These are phyloP conservation scores for Scutellaria barbata DNA, from an alignment of 257 asterid genomes.

Conservation along the genomic window DNA sequence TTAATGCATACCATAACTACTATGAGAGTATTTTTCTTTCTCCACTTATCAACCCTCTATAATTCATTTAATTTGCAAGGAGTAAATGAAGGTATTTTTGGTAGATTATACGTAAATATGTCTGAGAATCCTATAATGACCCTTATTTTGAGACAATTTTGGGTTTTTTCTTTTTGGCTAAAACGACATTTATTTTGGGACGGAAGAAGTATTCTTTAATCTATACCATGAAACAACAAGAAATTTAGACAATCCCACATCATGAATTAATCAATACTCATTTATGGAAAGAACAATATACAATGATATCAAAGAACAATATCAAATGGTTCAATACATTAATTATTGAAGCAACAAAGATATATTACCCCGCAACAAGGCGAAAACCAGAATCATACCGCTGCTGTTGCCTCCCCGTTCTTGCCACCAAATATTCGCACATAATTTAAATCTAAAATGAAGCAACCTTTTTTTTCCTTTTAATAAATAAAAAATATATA, in stretches of 20 bases:
- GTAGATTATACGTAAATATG: too few species aligned
- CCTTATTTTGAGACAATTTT: too few species aligned
- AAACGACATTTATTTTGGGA: too few species aligned
- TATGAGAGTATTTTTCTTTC: too few species aligned
- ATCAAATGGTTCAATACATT: not conserved
- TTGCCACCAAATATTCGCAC: constrained; percentile 47
- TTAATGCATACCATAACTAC: not conserved
- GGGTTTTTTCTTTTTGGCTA: too few species aligned
- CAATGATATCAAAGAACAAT: not conserved
- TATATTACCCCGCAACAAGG: constrained; percentile 46
- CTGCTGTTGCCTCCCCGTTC: constrained; percentile 54
- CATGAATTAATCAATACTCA: not conserved
- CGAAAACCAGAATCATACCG: constrained; percentile 52
- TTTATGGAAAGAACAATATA: not conserved
- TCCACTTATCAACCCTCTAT: too few species aligned
- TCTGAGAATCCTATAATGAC: too few species aligned
- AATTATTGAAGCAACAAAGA: not conserved
- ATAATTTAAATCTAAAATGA: constrained; percentile 25
- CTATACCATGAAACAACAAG: not conserved
- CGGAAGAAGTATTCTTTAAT: too few species aligned
- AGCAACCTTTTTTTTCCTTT: not conserved
- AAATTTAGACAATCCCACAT: not conserved
- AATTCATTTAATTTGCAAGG: too few species aligned
- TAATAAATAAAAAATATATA: not conserved
- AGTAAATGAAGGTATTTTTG: too few species aligned